phyloP scores from a whole-genome alignment of 768 basidiomycete species.

The Mycena albidolilacea region DNA sequence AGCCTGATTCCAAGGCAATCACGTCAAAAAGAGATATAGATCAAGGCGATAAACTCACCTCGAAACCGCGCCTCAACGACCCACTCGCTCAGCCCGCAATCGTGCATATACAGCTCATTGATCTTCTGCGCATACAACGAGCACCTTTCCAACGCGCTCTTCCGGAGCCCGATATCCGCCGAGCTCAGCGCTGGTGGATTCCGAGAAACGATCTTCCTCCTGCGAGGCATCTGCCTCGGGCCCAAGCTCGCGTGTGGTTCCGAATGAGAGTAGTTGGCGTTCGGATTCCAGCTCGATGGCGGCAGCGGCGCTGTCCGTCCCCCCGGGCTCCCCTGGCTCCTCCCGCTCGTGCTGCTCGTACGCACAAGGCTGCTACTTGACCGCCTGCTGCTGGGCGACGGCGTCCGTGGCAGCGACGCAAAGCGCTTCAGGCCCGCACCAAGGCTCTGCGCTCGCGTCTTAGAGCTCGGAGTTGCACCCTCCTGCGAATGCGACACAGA shows the following conservation, averaged over 20 bases:
- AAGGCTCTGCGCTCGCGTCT: conserved; percentile 56
- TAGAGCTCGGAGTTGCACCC: conserved; percentile 56
- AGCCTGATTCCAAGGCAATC: conserved; percentile 37
- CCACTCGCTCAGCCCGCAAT: conserved; percentile 88
- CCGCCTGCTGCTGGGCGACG: conserved; percentile 66
- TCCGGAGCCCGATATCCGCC: conserved; percentile 71
- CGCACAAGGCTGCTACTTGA: conserved; percentile 41
- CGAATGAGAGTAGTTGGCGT: background rate
- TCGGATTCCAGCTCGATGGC: conserved; percentile 40
- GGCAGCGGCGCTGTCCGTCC: conserved; percentile 56
- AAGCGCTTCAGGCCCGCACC: conserved; percentile 59
- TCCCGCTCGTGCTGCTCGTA: conserved; percentile 45
- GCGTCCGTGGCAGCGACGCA: conserved; percentile 76
- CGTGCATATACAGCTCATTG: conserved; percentile 81
- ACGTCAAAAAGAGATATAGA: conserved; percentile 39
- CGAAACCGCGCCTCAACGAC: conserved; percentile 66
- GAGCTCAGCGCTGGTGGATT: conserved; percentile 81
- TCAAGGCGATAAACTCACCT: conserved; percentile 57
- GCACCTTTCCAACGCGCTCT: conserved; percentile 77
- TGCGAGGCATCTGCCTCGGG: conserved; percentile 35
- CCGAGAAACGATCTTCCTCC: conserved; percentile 49
- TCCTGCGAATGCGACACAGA: conserved; percentile 35
- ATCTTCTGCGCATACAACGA: conserved; percentile 85
- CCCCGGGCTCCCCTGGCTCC: conserved; percentile 36
- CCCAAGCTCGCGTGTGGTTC: conserved; percentile 20